Conservation (phyloP, 2,329 filamentous ascomycete genomes). For the Fusarium floridanum region DNA sequence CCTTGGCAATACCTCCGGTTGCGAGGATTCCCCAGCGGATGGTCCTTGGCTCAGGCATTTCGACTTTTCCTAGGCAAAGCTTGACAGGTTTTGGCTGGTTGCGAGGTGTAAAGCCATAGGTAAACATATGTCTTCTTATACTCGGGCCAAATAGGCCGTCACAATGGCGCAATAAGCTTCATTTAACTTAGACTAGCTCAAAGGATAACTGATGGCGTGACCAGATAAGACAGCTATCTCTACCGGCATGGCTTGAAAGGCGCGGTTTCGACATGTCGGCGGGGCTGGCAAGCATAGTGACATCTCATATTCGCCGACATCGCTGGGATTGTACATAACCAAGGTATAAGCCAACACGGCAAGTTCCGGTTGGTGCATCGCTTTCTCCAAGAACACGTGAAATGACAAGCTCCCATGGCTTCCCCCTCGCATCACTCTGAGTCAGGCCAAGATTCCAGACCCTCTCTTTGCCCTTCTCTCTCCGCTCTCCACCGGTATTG, state of each 20-base stretch:
- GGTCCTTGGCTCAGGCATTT: background rate
- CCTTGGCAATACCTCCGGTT: constrained; percentile 9
- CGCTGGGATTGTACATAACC: background rate
- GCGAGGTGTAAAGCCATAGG: background rate
- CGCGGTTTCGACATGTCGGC: background rate
- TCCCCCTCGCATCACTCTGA: too few relatives aligned
- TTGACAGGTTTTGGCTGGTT: background rate
- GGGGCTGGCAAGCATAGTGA: background rate
- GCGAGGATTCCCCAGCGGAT: constrained; percentile 15
- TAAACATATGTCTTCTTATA: background rate
- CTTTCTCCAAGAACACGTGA: background rate
- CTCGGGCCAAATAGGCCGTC: background rate
- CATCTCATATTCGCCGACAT: background rate
- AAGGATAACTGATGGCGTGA: background rate
- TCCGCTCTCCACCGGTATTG: background rate
- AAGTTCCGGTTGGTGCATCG: background rate
- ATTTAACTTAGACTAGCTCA: background rate
- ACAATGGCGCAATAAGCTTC: background rate
- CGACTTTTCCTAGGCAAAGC: background rate
- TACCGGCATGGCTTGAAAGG: background rate
- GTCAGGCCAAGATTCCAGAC: too few relatives aligned
- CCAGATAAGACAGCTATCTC: background rate
- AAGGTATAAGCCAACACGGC: background rate
- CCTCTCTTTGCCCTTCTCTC: background rate
- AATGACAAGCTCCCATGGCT: background rate